phyloP scores from a whole-genome alignment of 768 basidiomycete genomes.

The Psilocybe azurescens region DNA sequence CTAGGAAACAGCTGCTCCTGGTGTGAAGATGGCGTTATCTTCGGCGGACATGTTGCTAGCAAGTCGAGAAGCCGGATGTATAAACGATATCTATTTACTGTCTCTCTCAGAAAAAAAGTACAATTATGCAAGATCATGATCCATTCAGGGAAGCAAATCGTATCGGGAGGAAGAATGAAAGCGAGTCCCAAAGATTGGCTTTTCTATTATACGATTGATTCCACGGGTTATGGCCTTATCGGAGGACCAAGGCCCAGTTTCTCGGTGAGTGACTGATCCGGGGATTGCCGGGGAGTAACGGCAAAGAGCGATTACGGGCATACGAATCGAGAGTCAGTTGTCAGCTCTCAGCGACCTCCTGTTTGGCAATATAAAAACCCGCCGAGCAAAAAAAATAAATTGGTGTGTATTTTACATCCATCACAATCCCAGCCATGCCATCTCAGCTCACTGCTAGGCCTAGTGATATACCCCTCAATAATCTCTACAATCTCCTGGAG shows the following conservation, averaged over 20 bases:
- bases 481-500: slow-evolving; percentile 57
- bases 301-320: slow-evolving; percentile 18
- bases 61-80: background rate
- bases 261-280: slow-evolving; percentile 27
- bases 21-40: slow-evolving; percentile 13
- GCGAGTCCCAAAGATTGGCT: slow-evolving; percentile 13
- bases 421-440: slow-evolving; percentile 38
- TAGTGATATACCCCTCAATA: slow-evolving; percentile 45
- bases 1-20: background rate
- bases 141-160: slow-evolving; percentile 2
- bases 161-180: slow-evolving; percentile 6
- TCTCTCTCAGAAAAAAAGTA: background rate
- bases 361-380: slow-evolving; percentile 41
- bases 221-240: slow-evolving; percentile 25
- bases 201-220: slow-evolving; percentile 9
- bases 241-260: slow-evolving; percentile 16
- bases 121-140: slow-evolving; percentile 3
- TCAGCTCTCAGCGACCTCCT: slow-evolving; percentile 19
- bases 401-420: slow-evolving; percentile 19
- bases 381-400: slow-evolving; percentile 31
- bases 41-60: background rate
- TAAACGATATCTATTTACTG: background rate
- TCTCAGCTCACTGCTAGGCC: slow-evolving; percentile 37
- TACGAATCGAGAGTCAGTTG: slow-evolving; percentile 29
- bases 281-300: slow-evolving; percentile 27